phyloP scores from a whole-genome alignment of 1,284 basidiomycete species.

The Violaceomyces palustris region DNA sequence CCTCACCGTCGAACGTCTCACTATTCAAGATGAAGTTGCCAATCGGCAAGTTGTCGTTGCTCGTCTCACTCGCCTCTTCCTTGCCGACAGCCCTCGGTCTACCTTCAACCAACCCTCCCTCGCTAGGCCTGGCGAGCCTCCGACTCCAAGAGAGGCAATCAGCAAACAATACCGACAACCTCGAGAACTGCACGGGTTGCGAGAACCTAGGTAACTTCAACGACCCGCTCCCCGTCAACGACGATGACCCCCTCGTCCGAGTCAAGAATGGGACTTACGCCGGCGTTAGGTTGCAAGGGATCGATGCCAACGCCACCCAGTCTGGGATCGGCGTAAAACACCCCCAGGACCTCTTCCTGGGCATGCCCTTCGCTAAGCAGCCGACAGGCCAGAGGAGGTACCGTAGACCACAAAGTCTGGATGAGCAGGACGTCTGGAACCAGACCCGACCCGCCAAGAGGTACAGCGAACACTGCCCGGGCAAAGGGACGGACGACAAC shows the following conservation, averaged over 20 bases:
- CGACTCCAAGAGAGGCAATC: too few species aligned
- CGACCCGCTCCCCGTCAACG: conserved; percentile 8
- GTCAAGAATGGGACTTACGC: conserved; percentile 17
- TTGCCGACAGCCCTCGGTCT: too few species aligned
- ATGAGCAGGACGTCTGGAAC: conserved; percentile 5
- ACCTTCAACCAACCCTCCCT: too few species aligned
- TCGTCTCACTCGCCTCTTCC: too few species aligned
- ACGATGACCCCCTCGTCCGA: conserved; percentile 9
- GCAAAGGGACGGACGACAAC: conserved; percentile 9
- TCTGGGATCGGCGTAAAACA: conserved; percentile 13
- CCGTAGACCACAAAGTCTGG: conserved; percentile 1
- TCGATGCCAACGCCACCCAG: conserved; percentile 6
- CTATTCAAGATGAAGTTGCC: too few species aligned
- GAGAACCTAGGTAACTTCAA: conserved; percentile 21
- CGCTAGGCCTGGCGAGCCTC: too few species aligned
- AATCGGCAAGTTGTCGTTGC: too few species aligned
- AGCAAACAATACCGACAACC: conserved; percentile 18
- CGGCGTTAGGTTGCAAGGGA: conserved; percentile 7
- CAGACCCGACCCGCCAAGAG: conserved; percentile 10
- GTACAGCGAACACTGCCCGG: conserved; percentile 15
- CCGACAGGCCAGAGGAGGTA: conserved; percentile 9
- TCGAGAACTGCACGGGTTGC: conserved; percentile 15
- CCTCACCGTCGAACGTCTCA: too few species aligned
- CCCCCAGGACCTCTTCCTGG: conserved; percentile 13
- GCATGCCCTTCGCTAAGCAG: conserved; percentile 21